Evolutionary conservation across 306 rosid species (phyloP).

Genomic region (Malus asiatica): DNA sequence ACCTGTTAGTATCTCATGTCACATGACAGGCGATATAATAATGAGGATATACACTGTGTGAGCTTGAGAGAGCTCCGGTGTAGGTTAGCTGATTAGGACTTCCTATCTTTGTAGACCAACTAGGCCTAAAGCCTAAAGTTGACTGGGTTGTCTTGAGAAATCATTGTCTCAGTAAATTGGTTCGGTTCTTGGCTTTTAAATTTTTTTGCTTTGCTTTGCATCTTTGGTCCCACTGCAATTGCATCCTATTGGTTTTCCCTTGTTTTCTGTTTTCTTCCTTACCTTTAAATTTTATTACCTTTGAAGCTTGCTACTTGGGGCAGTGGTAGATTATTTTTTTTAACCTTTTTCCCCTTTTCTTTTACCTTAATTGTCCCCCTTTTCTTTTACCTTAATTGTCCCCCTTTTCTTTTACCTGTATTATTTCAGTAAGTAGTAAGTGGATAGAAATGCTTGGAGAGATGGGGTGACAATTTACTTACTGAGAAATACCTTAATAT

Average conservation of each 20-base stretch:
- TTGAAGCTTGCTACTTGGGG: constrained; percentile 1
- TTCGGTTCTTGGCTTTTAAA: neutral
- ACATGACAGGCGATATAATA: no score
- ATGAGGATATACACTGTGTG: neutral
- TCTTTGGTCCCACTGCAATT: constrained; percentile 7
- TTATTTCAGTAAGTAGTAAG: no score
- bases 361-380: neutral
- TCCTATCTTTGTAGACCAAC: constrained; percentile 9
- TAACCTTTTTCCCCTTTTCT: neutral
- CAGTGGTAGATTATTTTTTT: neutral
- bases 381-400: neutral
- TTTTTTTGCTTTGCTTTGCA: neutral
- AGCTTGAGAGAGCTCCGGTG: neutral
- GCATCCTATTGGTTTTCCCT: neutral
- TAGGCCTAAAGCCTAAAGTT: constrained; percentile 11
- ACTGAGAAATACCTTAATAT: no score
- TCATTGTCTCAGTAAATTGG: constrained; percentile 6
- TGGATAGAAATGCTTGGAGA: no score
- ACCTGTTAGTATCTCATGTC: no score
- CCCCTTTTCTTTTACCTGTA: no score
- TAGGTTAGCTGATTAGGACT: constrained; percentile 13
- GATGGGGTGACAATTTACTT: no score
- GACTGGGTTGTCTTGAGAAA: neutral
- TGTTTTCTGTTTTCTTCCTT: neutral
- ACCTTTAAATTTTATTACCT: neutral